Base-by-base conservation (phyloP, 257 asterid genomes). In the Handroanthus guayacan region DNA sequence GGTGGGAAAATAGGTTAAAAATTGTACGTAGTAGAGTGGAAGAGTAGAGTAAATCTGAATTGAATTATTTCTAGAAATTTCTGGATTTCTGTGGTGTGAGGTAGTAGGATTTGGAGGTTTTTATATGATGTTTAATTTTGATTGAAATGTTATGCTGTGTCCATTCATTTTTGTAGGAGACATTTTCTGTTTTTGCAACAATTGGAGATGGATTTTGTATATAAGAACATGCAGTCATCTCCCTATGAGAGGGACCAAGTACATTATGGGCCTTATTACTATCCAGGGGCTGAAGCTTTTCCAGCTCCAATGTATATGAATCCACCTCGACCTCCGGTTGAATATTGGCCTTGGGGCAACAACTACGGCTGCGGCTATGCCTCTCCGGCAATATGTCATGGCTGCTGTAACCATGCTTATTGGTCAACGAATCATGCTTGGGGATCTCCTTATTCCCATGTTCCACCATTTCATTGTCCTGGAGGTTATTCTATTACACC, bases 271-370 rank as follows among this genome's bases (percentile, higher is more conserved):
- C 89, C 90, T 6, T 51, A 55, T 47, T 77, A 60, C 73, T 75
- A 36, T 62, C 81, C 85, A 11, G 82, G 76, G 12, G 60, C 61
- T 14, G 87, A 86, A 12, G 39, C 84, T 38, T 20, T 67, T 34
- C 84, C 85, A 54, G 38, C 78, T 52, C 88, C 80, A 18, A 45
- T 72, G 81, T 72, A 71, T 37, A 48, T 62, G 38, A 73, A 77
- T 78, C 84, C 80, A 0, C 56, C 74, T 52, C 78, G 52, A 39
- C 86, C 80, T 54, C 78, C 90, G 3, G 9, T 67, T 54, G 84
- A 67, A 7, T 61, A 79, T 8, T 84, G 88, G 88, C 91, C 90
- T 71, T 81, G 82, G 82, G 83, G 80, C n/a, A 70, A 82, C 71
- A 78, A 17, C 81, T 71, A 79, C 44, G 84, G 84, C 43, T 72